Evolutionary conservation across 768 basidiomycete species (phyloP).

Genomic region (Kwoniella sp.): DNA sequence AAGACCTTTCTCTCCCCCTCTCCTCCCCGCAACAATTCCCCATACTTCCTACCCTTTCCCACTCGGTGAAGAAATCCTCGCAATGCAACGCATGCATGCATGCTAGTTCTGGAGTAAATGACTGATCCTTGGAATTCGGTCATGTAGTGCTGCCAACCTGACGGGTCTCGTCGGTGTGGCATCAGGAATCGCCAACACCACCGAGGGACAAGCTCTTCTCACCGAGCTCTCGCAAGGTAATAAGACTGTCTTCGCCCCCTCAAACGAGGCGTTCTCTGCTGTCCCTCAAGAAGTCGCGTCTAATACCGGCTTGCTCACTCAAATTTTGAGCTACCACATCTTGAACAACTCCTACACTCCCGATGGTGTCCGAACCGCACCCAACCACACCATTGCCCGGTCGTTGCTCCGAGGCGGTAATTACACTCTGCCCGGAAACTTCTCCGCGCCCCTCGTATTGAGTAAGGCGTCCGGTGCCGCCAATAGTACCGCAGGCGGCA

Average conservation of each 20-base stretch:
- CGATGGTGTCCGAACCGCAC: slow-evolving; percentile 58
- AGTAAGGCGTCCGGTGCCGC: slow-evolving; percentile 8
- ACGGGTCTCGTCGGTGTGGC: slow-evolving; percentile 57
- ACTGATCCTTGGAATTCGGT: background rate
- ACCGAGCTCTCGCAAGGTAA: slow-evolving; percentile 48
- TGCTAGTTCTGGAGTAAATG: no score
- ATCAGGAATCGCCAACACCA: slow-evolving; percentile 59
- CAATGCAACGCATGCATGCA: no score
- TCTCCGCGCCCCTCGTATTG: slow-evolving; percentile 44
- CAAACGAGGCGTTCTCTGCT: slow-evolving; percentile 59
- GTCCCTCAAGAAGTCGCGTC: slow-evolving; percentile 55
- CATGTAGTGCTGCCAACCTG: slow-evolving; percentile 29
- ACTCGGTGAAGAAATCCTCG: no score
- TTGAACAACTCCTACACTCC: slow-evolving; percentile 62
- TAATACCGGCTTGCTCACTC: slow-evolving; percentile 58
- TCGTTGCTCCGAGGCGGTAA: slow-evolving; percentile 63
- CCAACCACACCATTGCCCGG: slow-evolving; percentile 67
- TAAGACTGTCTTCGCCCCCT: slow-evolving; percentile 65
- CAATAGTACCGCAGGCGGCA: slow-evolving; percentile 4
- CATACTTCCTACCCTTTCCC: no score
- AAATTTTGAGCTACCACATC: slow-evolving; percentile 60
- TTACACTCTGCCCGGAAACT: slow-evolving; percentile 65
- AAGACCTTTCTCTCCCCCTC: background rate
- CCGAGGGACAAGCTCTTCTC: slow-evolving; percentile 60
- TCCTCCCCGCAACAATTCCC: no score